Base-by-base conservation (phyloP, 179 eudicot species). In the Spinacia oleracea region DNA sequence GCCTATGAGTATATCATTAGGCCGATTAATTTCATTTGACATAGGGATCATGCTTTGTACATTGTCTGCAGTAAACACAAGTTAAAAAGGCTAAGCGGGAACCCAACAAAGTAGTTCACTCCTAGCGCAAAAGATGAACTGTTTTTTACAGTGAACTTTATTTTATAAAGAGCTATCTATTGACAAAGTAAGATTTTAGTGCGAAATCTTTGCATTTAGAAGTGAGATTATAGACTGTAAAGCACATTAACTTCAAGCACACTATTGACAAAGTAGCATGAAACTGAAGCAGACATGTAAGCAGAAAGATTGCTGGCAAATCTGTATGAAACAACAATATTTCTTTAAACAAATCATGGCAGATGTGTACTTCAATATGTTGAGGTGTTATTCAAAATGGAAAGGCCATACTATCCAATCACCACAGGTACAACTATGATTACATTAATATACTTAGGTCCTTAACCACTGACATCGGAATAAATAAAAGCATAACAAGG, bases 341-440 rank as follows among this genome's bases (percentile, higher is more conserved):
- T 29, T 20, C 23, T 40, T 42, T 6, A 63, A 73, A 70, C 15
- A 29, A 65, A 51, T 35, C 9, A 29, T 46, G 29, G 38, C 18
- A 53, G 38, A 72, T 32, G 29, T 51, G 42, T 42, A 80, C 62
- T 73, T 25, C 11, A 68, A 51, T 40, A 59, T 15, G 60, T 50
- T 59, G 27, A 70, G 25, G 70, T 46, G 21, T 29, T 38, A 15
- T 67, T 34, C 20, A 35, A 59, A 40, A 51, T 56, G 70, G 11
- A 31, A 78, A 73, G 46, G 15, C 8, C 25, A 76, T 6, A 21
- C 46, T 11, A 51, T 66, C 51, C 23, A 65, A 15, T 48, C 23
- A 71, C 27, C 68, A 42, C n/a, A 38, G 9, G 77, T 62, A 77
- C 74, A 72, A 29, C 46, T 29, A 73, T 73, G 27, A 56, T 34